phyloP scores from a whole-genome alignment of 1,139 yeast genomes.

The Zygosaccharomyces pseudobailii region DNA sequence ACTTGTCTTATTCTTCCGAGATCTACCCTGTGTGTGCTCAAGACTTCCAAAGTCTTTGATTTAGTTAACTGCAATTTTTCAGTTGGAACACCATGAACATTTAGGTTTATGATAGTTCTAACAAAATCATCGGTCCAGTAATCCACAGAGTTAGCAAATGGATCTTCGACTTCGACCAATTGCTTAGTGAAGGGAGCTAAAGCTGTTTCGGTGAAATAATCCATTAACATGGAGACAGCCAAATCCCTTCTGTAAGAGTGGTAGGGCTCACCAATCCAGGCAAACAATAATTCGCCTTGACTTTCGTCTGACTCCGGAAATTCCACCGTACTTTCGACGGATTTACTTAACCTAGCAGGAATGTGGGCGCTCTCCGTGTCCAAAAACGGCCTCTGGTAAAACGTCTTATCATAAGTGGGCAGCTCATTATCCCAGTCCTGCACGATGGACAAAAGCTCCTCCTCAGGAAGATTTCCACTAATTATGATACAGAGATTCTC shows the following conservation, averaged over 20 bases:
- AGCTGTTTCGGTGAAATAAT: slow-evolving; percentile 72
- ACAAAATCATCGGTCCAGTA: slow-evolving; percentile 68
- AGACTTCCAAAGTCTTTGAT: slow-evolving; percentile 44
- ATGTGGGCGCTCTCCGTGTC: slow-evolving; percentile 57
- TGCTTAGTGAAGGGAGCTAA: slow-evolving; percentile 61
- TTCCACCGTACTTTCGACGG: slow-evolving; percentile 49
- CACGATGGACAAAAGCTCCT: slow-evolving; percentile 60
- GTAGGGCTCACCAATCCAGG: slow-evolving; percentile 81
- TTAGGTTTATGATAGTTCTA: slow-evolving; percentile 54
- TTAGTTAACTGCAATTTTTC: slow-evolving; percentile 53
- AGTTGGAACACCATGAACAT: slow-evolving; percentile 73
- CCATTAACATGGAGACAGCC: slow-evolving; percentile 69
- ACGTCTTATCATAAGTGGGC: slow-evolving; percentile 37
- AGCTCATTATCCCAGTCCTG: slow-evolving; percentile 58
- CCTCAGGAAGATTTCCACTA: slow-evolving; percentile 77
- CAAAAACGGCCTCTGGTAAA: slow-evolving; percentile 67
- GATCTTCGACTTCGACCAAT: slow-evolving; percentile 77
- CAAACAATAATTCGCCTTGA: slow-evolving; percentile 66
- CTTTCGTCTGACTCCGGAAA: slow-evolving; percentile 91
- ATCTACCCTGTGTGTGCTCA: slow-evolving; percentile 60
- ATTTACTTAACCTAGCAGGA: slow-evolving; percentile 32
- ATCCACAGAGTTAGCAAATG: slow-evolving; percentile 70
- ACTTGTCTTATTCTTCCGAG: slow-evolving; percentile 60
- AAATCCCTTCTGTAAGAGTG: slow-evolving; percentile 49
- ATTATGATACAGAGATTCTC: slow-evolving; percentile 79